Base-by-base conservation (phyloP, 352 stramenopile genomes). In the Pythium aphanidermatum region DNA sequence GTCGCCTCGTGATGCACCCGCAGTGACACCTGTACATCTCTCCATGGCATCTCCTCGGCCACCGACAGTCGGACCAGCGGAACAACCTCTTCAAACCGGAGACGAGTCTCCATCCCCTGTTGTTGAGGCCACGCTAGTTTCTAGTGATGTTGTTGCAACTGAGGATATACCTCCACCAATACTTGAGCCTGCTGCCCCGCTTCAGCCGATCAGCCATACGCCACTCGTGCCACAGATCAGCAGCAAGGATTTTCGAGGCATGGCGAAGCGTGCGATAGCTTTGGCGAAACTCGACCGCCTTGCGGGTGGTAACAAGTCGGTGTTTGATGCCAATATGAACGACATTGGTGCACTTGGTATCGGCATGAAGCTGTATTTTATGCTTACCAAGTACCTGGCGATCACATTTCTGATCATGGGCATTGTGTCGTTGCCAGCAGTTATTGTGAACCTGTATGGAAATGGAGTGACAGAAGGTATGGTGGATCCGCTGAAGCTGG, bases 331-430 rank as follows among this genome's bases (percentile, higher is more conserved):
- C 21, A 60, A 70, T 1, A 86, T 91, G 73, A 57, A 46, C 33
- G 75, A 87, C 53, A 92, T 94, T 35, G 79, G 73, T 17, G 68
- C 70, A 20, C 50, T 94, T 25, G 82, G 82, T 13, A 90, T 94
- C 30, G 82, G 79, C 10, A 66, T 94, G 57, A 70, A 86, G 62
- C 63, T 94, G 4, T 94, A 92, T 36, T 94, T 94, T 29, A 77
- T 92, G 61, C 51, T 94, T 24, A 84, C 76, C 32, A 87, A 91
- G 67, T 85, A 88, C 40, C 39, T 87, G 44, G 58, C 59, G 24
- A 55, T 79, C 16, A 55, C 61, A 5, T 89, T 94, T 41, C 36
- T 88, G 5, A n/a, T 65, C 32, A 90, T 92, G 75, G 77, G 77
- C 12, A 46, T 87, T 27, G 37, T 87, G 5, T 63, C 81, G 13